Percentiles rank a stretch among this genome's conserved stretches.
Conservation (phyloP, 1,139 yeast genomes). For the Saccharomyces hybrid region DNA sequence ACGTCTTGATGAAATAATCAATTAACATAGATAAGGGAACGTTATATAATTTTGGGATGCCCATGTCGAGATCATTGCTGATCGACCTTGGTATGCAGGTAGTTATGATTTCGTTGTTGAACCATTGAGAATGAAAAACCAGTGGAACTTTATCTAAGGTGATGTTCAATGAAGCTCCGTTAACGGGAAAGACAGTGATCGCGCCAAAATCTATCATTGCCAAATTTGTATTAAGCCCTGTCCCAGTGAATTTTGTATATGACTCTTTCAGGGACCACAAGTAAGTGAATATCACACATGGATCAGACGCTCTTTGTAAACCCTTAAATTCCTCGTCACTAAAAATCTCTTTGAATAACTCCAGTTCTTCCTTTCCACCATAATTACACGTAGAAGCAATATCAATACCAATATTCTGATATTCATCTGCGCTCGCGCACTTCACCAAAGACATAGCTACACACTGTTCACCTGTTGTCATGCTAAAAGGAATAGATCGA, state of each 20-base stretch:
- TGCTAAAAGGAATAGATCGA: slow-evolving; percentile 44
- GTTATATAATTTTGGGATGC: not conserved
- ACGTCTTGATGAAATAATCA: not conserved
- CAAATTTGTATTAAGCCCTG: slow-evolving; percentile 52
- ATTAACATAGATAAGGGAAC: not conserved
- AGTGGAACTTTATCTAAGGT: slow-evolving; percentile 10
- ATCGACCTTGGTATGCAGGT: slow-evolving; percentile 5
- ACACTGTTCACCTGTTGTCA: slow-evolving; percentile 45
- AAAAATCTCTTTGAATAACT: slow-evolving; percentile 45
- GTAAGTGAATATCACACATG: slow-evolving; percentile 37
- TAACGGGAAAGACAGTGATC: not conserved
- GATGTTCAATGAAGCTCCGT: slow-evolving; percentile 1
- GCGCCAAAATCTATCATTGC: slow-evolving; percentile 26
- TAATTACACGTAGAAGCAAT: slow-evolving; percentile 48
- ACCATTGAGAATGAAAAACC: slow-evolving; percentile 19
- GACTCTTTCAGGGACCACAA: slow-evolving; percentile 72
- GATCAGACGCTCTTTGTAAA: slow-evolving; percentile 19
- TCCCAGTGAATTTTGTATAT: slow-evolving; percentile 53
- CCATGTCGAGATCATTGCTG: not conserved
- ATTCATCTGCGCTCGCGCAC: slow-evolving; percentile 3
- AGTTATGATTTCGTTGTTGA: slow-evolving; percentile 12
- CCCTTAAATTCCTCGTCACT: slow-evolving; percentile 35
- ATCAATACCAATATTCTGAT: slow-evolving; percentile 48
- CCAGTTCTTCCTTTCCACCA: slow-evolving; percentile 29
- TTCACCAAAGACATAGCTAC: slow-evolving; percentile 36